Base-by-base conservation (phyloP, 257 asterid genomes). In the Schizonepeta tenuifolia region DNA sequence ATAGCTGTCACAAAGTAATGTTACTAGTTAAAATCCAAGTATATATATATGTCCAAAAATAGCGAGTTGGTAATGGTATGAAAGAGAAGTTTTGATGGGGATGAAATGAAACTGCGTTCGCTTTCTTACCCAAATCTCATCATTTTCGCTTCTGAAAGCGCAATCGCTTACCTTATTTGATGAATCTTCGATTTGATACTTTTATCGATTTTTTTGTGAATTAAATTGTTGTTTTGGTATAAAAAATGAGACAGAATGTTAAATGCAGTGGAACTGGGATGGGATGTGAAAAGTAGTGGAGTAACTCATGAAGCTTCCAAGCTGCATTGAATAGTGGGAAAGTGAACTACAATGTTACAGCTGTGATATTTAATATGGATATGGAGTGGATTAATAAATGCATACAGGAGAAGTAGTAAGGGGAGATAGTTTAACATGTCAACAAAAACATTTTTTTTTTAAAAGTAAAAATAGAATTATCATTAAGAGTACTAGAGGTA, bases 351-450 rank as follows among this genome's bases (percentile, higher is more conserved):
- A 9, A 44, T 18, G 22, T 13, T 46, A 13, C 60, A 46, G 38
- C 18, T 31, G 60, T 60, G 38, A 60, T 47, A 70, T 49, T 55
- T 38, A 35, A 68, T 35, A 57, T 28, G 15, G 24, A 9, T 41
- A 6, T 26, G 31, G 21, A 43, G 41, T 43, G 31, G 13, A 40
- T n/a, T 22, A 56, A 24, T 57, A 70, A 43, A 70, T 14, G 56
- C 67, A 43, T 60, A n/a, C 15, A 17, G 6, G 58, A 14, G 8
- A 24, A 44, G 15, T 26, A 22, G 43, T 8, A 14, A 11, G 24
- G 0, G 1, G 47, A 9, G 31, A 9, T 9, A 2, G 31, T 24
- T 24, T 24, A 24, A 1, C 2, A 24, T n/a, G 26, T 24, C 26
- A 24, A 24, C 26, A n/a, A n/a, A n/a, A n/a, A n/a, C n/a, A n/a